phyloP scores from a whole-genome alignment of 352 stramenopile genomes.

The Phytophthora pluvialis region DNA sequence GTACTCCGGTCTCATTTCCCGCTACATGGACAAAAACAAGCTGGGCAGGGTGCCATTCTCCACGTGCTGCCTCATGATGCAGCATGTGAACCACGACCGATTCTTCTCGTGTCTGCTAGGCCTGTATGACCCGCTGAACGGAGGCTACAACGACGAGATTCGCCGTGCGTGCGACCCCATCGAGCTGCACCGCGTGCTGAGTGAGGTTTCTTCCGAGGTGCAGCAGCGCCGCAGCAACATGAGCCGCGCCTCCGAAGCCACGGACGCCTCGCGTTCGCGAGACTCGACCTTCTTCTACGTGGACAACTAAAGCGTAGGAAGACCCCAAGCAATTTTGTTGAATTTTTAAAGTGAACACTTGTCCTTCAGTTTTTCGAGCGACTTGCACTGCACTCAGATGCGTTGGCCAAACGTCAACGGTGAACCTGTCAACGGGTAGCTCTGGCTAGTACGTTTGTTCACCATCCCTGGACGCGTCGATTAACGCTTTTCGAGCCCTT shows the following conservation, averaged over 20 bases:
- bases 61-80: constrained; percentile 87
- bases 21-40: constrained; percentile 90
- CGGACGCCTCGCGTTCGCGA: constrained; percentile 50
- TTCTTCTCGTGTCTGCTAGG: constrained; percentile 88
- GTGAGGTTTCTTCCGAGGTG: constrained; percentile 71
- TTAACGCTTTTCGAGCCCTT: not conserved
- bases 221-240: constrained; percentile 56
- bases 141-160: constrained; percentile 80
- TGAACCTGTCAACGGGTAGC: not conserved
- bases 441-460: not conserved
- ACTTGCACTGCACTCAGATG: constrained; percentile 2
- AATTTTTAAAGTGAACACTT: constrained; percentile 3
- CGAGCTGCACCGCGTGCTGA: constrained; percentile 76
- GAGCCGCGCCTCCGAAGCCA: constrained; percentile 43
- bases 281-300: constrained; percentile 88
- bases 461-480: not conserved
- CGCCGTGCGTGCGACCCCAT: constrained; percentile 63
- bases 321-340: constrained; percentile 14
- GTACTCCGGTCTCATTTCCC: constrained; percentile 84
- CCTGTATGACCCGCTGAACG: constrained; percentile 83
- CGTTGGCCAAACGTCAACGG: constrained; percentile 13
- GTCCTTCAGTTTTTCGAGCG: not conserved
- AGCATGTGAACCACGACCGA: constrained; percentile 89
- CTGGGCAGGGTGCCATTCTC: constrained; percentile 82
- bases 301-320: constrained; percentile 27